Evolutionary conservation across 2,329 filamentous ascomycete genomes (phyloP).

Genomic region (Aspergillus sp.): DNA sequence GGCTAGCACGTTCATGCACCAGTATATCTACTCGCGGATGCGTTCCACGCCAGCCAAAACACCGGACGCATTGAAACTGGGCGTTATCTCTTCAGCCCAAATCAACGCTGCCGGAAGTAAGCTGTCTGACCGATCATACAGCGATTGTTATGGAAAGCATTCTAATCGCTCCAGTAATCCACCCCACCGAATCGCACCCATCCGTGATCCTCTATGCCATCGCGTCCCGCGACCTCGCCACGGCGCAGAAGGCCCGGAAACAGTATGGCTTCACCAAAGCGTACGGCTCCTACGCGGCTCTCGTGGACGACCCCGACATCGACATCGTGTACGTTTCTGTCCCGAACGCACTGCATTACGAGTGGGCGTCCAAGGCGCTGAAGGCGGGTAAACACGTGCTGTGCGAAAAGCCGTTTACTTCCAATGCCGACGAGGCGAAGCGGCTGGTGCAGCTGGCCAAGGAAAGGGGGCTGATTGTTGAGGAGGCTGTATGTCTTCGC

Average conservation of each 20-base stretch:
- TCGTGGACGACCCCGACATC: slow-evolving; percentile 22
- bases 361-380: slow-evolving; percentile 36
- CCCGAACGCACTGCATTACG: slow-evolving; percentile 28
- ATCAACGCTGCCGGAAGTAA: slow-evolving; percentile 15
- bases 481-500: slow-evolving; percentile 36
- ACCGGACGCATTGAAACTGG: slow-evolving; percentile 13
- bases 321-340: slow-evolving; percentile 46
- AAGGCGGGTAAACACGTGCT: slow-evolving; percentile 21
- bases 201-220: slow-evolving; percentile 46
- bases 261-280: slow-evolving; percentile 42
- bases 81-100: slow-evolving; percentile 14
- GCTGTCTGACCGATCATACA: not conserved
- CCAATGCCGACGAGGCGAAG: slow-evolving; percentile 30
- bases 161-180: slow-evolving; percentile 18
- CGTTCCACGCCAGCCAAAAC: slow-evolving; percentile 14
- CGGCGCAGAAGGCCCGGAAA: slow-evolving; percentile 41
- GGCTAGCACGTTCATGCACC: slow-evolving; percentile 14
- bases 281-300: slow-evolving; percentile 18
- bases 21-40: slow-evolving; percentile 15
- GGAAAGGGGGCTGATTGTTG: slow-evolving; percentile 34
- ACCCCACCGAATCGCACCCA: slow-evolving; percentile 44
- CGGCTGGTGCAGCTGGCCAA: slow-evolving; percentile 33
- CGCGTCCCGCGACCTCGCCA: slow-evolving; percentile 41
- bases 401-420: slow-evolving; percentile 21
- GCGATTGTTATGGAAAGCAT: not conserved